These are phyloP conservation scores for Fusarium decemcellulare DNA, from an alignment of 2,329 filamentous ascomycete genomes.

Conservation along the genomic window DNA sequence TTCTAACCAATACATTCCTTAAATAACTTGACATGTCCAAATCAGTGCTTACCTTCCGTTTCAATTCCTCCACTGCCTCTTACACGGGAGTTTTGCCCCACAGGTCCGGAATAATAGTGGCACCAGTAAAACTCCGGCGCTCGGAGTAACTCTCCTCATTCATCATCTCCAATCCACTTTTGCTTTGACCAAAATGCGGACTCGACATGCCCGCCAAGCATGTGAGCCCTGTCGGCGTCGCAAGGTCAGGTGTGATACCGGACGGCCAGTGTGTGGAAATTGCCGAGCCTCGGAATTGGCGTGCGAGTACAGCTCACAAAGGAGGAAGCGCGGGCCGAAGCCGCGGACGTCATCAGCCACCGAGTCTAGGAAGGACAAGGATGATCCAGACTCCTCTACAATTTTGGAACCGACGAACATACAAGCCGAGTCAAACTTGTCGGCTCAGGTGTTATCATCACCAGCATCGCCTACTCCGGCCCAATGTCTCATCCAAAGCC, in stretches of 20 bases:
- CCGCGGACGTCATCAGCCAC: neutral
- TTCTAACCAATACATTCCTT: slow-evolving; percentile 6
- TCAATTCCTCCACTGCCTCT: neutral
- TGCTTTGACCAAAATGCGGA: slow-evolving; percentile 9
- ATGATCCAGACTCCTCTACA: neutral
- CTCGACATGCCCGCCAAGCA: slow-evolving; percentile 16
- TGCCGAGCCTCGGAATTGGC: slow-evolving; percentile 3
- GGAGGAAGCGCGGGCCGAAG: slow-evolving; percentile 28
- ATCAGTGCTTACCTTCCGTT: too few species aligned
- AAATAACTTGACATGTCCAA: neutral
- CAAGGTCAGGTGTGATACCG: slow-evolving; percentile 26
- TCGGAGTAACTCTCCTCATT: slow-evolving; percentile 1
- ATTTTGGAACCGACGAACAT: neutral
- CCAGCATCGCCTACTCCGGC: neutral
- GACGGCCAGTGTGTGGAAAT: slow-evolving; percentile 12
- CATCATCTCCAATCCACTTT: slow-evolving; percentile 3
- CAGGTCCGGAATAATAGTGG: neutral
- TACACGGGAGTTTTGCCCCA: too few species aligned
- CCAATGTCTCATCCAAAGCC: neutral
- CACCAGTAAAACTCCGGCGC: neutral
- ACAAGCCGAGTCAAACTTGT: neutral
- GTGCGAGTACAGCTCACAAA: slow-evolving; percentile 15
- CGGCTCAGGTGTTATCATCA: neutral
- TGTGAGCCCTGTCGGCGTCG: slow-evolving; percentile 24
- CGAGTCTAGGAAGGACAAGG: neutral